Percentiles rank a stretch among this genome's conserved stretches.
These are phyloP conservation scores for Albizia julibrissin DNA, from an alignment of 306 rosid species.

Conservation along the genomic window DNA sequence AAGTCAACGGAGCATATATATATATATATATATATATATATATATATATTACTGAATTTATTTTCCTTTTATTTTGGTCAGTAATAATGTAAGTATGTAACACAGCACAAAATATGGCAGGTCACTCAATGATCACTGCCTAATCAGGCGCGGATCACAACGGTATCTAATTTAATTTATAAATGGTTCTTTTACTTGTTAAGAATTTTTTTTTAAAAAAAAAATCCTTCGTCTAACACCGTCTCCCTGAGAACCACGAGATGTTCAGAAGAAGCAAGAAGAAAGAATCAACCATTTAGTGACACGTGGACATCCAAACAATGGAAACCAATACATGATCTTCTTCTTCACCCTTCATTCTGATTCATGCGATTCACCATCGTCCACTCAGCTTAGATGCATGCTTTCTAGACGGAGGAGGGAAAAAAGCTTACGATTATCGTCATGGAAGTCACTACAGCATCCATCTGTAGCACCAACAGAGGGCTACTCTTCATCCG, in stretches of 20 bases:
- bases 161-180: no score
- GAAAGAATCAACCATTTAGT: slow-evolving; percentile 11
- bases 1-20: no score
- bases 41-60: no score
- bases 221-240: background rate
- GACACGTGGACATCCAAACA: slow-evolving; percentile 44
- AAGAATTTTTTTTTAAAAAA: no score
- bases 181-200: no score
- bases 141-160: no score
- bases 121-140: no score
- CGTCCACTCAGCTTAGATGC: slow-evolving; percentile 27
- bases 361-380: slow-evolving; percentile 18
- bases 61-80: no score
- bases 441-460: slow-evolving; percentile 60
- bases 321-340: slow-evolving; percentile 37
- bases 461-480: slow-evolving; percentile 44
- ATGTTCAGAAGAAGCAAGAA: background rate
- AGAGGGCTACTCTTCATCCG: slow-evolving; percentile 35
- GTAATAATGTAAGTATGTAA: no score
- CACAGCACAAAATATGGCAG: no score
- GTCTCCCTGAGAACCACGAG: background rate
- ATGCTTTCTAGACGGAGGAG: background rate
- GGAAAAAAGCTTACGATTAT: background rate
- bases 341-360: background rate
- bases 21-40: no score